phyloP scores from a whole-genome alignment of 75 land plant species.

The Picea glauca region DNA sequence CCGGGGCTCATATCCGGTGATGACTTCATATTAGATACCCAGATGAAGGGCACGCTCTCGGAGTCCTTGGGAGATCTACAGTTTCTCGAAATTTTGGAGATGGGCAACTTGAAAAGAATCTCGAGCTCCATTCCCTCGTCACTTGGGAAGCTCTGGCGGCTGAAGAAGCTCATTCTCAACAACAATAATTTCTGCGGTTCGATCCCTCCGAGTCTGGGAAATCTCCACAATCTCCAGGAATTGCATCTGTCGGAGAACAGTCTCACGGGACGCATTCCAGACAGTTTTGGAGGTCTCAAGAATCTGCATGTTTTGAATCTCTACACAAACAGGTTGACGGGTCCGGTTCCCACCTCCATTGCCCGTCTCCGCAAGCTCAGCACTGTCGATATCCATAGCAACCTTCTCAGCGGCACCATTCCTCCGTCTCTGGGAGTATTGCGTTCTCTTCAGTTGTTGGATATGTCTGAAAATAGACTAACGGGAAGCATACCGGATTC shows the following conservation, averaged over 20 bases:
- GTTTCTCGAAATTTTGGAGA: constrained; percentile 37
- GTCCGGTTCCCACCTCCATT: constrained; percentile 39
- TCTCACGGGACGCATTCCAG: constrained; percentile 40
- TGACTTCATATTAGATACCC: constrained; percentile 23
- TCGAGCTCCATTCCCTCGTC: constrained; percentile 38
- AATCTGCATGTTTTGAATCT: constrained; percentile 26
- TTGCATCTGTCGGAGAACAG: constrained; percentile 51
- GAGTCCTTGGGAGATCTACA: constrained; percentile 36
- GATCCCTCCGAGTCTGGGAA: constrained; percentile 44
- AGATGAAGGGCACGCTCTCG: constrained; percentile 43
- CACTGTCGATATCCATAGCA: constrained; percentile 20
- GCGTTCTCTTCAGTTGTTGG: constrained; percentile 22
- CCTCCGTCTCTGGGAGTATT: constrained; percentile 21
- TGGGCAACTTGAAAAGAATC: constrained; percentile 38
- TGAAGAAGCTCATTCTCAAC: constrained; percentile 52
- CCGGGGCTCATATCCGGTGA: constrained; percentile 27
- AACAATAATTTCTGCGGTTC: constrained; percentile 51
- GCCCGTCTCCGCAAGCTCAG: not conserved
- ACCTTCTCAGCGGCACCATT: constrained; percentile 20
- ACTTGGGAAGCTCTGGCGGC: constrained; percentile 30
- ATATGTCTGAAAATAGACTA: constrained; percentile 38
- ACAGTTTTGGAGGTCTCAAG: constrained; percentile 17
- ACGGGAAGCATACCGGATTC: constrained; percentile 44
- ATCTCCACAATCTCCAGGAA: constrained; percentile 20
- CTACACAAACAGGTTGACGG: constrained; percentile 43